phyloP scores from a whole-genome alignment of 108 stramenopile species.

The Fragilaria crotonensis region DNA sequence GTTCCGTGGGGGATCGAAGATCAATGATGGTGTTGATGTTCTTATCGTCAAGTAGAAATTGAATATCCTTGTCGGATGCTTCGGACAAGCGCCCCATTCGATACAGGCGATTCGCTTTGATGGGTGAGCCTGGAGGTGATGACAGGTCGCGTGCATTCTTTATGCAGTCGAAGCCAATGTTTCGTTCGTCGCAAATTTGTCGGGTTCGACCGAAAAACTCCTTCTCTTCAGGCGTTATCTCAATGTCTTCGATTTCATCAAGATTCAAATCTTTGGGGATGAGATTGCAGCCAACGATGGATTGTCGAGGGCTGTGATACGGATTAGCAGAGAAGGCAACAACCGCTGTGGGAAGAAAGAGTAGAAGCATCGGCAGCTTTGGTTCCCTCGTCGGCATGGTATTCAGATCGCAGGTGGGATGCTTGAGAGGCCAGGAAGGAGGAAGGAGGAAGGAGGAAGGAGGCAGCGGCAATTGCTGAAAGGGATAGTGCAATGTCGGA shows the following conservation, averaged over 20 bases:
- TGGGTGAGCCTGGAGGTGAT: slow-evolving; percentile 55
- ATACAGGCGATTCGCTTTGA: slow-evolving; percentile 57
- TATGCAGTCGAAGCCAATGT: slow-evolving; percentile 64
- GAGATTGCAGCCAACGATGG: too few species aligned
- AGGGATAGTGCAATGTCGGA: too few species aligned
- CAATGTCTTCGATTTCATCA: neutral
- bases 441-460: too few species aligned
- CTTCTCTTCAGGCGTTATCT: slow-evolving; percentile 21
- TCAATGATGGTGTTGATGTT: slow-evolving; percentile 78
- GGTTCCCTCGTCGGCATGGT: too few species aligned
- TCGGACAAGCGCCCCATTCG: slow-evolving; percentile 83
- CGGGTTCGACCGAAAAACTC: slow-evolving; percentile 41
- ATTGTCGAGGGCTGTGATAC: too few species aligned
- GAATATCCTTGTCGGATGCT: slow-evolving; percentile 68
- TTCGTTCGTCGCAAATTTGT: slow-evolving; percentile 56
- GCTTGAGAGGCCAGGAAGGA: too few species aligned
- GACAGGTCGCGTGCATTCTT: slow-evolving; percentile 90
- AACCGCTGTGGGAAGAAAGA: too few species aligned
- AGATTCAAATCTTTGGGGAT: neutral
- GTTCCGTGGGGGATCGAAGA: slow-evolving; percentile 78
- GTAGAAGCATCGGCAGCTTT: too few species aligned
- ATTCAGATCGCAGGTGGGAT: too few species aligned
- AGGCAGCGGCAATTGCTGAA: too few species aligned
- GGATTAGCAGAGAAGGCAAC: too few species aligned
- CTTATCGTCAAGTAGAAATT: slow-evolving; percentile 46